Evolutionary conservation across 2,329 filamentous ascomycete genomes (phyloP).

Genomic region (Leptographium wingfieldii): DNA sequence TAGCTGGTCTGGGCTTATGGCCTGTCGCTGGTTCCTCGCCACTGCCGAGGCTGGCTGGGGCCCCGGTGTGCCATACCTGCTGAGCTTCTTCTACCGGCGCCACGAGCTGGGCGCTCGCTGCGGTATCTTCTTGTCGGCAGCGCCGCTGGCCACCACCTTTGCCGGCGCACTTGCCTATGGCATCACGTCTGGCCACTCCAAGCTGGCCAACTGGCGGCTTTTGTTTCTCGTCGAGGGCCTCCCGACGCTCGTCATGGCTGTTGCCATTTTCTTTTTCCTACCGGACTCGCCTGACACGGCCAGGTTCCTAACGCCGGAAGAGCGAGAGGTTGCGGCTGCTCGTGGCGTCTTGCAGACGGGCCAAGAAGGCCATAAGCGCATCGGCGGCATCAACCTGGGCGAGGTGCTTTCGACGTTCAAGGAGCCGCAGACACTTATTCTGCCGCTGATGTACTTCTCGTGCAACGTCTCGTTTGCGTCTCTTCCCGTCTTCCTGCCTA

Average conservation of each 20-base stretch:
- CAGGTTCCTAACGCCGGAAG: conserved; percentile 41
- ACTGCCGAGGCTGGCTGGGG: conserved; percentile 30
- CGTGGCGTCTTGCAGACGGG: conserved; percentile 41
- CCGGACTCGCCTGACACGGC: conserved; percentile 40
- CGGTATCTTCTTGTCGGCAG: conserved; percentile 57
- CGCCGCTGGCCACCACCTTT: conserved; percentile 55
- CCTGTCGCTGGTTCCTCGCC: conserved; percentile 27
- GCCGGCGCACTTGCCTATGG: conserved; percentile 51
- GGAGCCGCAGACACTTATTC: conserved; percentile 37
- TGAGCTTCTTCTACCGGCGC: conserved; percentile 34
- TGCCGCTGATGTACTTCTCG: conserved; percentile 24
- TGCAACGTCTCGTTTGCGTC: conserved; percentile 22
- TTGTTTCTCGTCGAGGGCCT: conserved; percentile 54
- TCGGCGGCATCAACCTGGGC: conserved; percentile 28
- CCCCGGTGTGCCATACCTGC: conserved; percentile 28
- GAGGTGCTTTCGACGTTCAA: conserved; percentile 34
- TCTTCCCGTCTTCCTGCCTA: conserved; percentile 51
- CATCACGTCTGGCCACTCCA: conserved; percentile 44
- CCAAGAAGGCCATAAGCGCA: conserved; percentile 31
- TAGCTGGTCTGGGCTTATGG: conserved; percentile 24
- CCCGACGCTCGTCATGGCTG: conserved; percentile 41
- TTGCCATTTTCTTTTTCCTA: conserved; percentile 40
- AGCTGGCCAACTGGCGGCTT: conserved; percentile 50
- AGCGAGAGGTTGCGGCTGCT: conserved; percentile 43
- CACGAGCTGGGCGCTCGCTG: conserved; percentile 57